Conservation (phyloP, 192 early-diverging fungal genomes). For the Phlyctochytrium arcticum region DNA sequence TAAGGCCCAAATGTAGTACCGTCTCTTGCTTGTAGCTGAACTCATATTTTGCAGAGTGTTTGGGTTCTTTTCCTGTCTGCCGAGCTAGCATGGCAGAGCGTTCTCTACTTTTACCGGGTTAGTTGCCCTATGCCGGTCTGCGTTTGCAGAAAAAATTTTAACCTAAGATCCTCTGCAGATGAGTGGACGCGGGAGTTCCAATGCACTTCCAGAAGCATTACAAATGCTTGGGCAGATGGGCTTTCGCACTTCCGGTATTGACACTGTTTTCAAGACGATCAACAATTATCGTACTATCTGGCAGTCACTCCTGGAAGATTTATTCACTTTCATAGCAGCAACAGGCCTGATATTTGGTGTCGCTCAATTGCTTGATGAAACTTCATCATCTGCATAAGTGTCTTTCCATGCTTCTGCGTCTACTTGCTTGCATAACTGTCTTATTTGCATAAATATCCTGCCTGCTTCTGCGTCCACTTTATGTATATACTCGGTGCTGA, state of each 20-base stretch:
- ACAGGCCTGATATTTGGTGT: slow-evolving; percentile 1
- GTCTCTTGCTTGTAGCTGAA: no score
- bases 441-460: no score
- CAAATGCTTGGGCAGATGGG: neutral
- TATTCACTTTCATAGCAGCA: neutral
- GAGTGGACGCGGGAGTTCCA: neutral
- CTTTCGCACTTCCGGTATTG: neutral
- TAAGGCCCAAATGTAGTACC: no score
- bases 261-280: neutral
- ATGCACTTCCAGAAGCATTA: neutral
- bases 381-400: neutral
- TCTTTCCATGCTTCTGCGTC: no score
- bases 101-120: neutral
- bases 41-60: neutral
- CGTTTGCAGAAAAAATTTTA: neutral
- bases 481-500: no score
- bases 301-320: neutral
- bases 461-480: no score
- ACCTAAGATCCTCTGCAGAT: neutral
- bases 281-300: slow-evolving; percentile 14
- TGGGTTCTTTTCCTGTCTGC: neutral
- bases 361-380: slow-evolving; percentile 1
- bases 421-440: no score
- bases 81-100: neutral
- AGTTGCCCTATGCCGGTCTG: neutral